A percentile compares a stretch with the other conserved stretches of the same genome.
These are phyloP conservation scores for Populus euphratica DNA, from an alignment of 345 rosid genomes.

Conservation along the genomic window DNA sequence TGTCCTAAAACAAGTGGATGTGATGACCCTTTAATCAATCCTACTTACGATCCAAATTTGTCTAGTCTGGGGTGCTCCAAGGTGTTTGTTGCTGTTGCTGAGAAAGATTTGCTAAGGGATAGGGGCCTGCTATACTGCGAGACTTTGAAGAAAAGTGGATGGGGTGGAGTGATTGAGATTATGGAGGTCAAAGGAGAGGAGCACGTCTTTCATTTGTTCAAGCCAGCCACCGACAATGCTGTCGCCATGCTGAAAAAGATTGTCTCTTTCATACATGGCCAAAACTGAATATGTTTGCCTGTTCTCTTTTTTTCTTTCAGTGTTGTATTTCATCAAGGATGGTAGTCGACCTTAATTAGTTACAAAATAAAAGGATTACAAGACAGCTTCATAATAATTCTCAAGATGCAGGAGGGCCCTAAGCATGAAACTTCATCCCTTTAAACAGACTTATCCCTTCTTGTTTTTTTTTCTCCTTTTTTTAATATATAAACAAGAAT, in stretches of 20 bases:
- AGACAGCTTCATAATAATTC: too few relatives aligned
- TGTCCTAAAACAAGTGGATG: slow-evolving; percentile 20
- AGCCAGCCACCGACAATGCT: slow-evolving; percentile 1
- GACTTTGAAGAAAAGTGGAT: slow-evolving; percentile 15
- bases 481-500: too few relatives aligned
- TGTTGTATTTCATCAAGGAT: too few relatives aligned
- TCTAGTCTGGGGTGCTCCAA: slow-evolving; percentile 10
- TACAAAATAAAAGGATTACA: too few relatives aligned
- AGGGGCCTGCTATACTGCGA: slow-evolving; percentile 20
- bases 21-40: slow-evolving; percentile 22
- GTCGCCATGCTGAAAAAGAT: background rate
- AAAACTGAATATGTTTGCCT: background rate
- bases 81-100: slow-evolving; percentile 17
- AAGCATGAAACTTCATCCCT: too few relatives aligned
- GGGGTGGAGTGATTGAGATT: slow-evolving; percentile 8
- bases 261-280: background rate
- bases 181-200: slow-evolving; percentile 17
- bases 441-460: too few relatives aligned
- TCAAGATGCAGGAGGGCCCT: too few relatives aligned
- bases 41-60: slow-evolving; percentile 11
- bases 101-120: slow-evolving; percentile 18
- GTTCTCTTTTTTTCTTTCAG: background rate
- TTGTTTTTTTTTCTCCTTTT: too few relatives aligned
- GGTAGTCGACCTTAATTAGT: too few relatives aligned
- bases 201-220: slow-evolving; percentile 17